These are phyloP conservation scores for Yarrowia porcina DNA, from an alignment of 805 yeast species.

Conservation along the genomic window DNA sequence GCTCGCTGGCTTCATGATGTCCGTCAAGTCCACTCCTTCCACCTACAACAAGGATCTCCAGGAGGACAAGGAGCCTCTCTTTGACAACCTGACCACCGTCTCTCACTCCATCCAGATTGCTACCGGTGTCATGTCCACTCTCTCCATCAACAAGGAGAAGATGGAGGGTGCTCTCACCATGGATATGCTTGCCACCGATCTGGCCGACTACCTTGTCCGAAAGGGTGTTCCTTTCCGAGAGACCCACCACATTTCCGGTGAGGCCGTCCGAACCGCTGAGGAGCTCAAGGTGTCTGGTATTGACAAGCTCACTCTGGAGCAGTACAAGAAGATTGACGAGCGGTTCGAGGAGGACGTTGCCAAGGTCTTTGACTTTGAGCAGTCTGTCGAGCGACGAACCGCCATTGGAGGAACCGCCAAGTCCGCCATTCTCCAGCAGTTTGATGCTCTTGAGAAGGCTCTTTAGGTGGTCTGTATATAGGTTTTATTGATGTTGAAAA, in stretches of 20 bases:
- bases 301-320: constrained; percentile 74
- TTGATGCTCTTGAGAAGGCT: constrained; percentile 36
- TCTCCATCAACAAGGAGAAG: constrained; percentile 62
- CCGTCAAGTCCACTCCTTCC: constrained; percentile 94
- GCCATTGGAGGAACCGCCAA: constrained; percentile 98
- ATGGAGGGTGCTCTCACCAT: constrained; percentile 90
- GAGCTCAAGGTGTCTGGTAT: constrained; percentile 73
- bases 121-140: constrained; percentile 92
- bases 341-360: constrained; percentile 80
- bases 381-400: constrained; percentile 91
- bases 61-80: constrained; percentile 98
- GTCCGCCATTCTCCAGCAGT: constrained; percentile 77
- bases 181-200: constrained; percentile 99
- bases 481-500: background rate
- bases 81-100: constrained; percentile 84
- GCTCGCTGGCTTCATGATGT: constrained; percentile 92
- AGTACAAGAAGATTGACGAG: constrained; percentile 72
- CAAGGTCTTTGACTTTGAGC: constrained; percentile 86
- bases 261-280: constrained; percentile 91
- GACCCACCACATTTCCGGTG: constrained; percentile 98
- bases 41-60: constrained; percentile 98
- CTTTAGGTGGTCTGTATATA: constrained; percentile 4
- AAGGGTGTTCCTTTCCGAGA: constrained; percentile 99
- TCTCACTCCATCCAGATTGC: constrained; percentile 93
- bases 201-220: constrained; percentile 95